Conservation (phyloP, 116 monocot genomes). For the Posidonia oceanica region DNA sequence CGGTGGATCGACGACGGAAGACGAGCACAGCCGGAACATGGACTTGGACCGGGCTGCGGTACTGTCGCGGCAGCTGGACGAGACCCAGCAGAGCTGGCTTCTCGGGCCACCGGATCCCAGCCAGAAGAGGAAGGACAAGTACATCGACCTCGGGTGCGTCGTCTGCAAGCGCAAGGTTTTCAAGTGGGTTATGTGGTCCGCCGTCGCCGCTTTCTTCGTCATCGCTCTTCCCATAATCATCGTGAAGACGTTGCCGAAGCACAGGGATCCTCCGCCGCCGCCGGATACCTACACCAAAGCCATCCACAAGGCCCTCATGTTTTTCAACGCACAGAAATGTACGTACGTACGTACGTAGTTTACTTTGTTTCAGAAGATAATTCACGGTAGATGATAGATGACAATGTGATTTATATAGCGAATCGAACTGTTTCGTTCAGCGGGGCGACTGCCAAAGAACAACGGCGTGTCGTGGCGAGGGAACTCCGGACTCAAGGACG, state of each 20-base stretch:
- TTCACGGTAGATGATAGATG: no score
- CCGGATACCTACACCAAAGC: conserved; percentile 68
- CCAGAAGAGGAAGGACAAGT: conserved; percentile 63
- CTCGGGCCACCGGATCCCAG: conserved; percentile 36
- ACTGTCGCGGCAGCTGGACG: conserved; percentile 49
- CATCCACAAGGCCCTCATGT: conserved; percentile 80
- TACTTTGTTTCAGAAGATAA: neutral
- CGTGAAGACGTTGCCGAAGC: conserved; percentile 69
- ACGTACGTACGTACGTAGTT: no score
- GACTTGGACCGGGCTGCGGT: conserved; percentile 48
- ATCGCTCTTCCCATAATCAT: conserved; percentile 81
- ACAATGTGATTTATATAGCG: no score
- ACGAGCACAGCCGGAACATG: conserved; percentile 66
- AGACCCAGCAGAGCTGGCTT: conserved; percentile 96
- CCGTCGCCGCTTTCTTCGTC: conserved; percentile 45
- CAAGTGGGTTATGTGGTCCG: conserved; percentile 39
- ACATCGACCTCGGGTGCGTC: conserved; percentile 81
- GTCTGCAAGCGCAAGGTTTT: conserved; percentile 65
- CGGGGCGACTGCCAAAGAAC: conserved; percentile 58
- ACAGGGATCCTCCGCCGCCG: conserved; percentile 30
- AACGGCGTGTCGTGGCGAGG: conserved; percentile 62
- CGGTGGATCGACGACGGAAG: conserved; percentile 21
- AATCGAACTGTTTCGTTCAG: conserved; percentile 10
- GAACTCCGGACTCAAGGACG: conserved; percentile 53
- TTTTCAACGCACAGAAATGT: conserved; percentile 99